Evolutionary conservation across 1,284 basidiomycete genomes (phyloP).

Genomic region (Sparassis latifolia): DNA sequence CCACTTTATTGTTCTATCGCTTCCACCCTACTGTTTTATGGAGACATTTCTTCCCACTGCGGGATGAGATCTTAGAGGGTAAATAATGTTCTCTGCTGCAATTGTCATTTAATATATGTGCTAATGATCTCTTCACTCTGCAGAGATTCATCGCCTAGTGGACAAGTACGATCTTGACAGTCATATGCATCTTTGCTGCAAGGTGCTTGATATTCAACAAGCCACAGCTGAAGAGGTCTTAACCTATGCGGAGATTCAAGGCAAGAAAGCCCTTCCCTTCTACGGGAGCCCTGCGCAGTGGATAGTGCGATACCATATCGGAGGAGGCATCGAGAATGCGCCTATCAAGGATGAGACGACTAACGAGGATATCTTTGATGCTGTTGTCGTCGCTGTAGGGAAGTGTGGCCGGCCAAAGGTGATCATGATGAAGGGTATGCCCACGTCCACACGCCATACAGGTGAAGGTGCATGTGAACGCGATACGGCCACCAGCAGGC

Average conservation of each 20-base stretch:
- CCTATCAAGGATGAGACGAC: no score
- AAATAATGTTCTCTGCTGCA: constrained; percentile 7
- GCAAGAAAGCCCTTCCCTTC: neutral
- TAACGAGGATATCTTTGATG: constrained; percentile 37
- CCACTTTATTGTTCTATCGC: constrained; percentile 53
- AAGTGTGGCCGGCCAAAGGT: constrained; percentile 51
- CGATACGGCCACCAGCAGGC: constrained; percentile 3
- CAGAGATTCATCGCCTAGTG: constrained; percentile 49
- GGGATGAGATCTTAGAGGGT: constrained; percentile 52
- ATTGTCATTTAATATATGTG: no score
- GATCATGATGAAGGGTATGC: constrained; percentile 43
- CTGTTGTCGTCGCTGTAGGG: constrained; percentile 49
- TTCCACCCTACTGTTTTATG: constrained; percentile 46
- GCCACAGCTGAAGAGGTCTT: constrained; percentile 4
- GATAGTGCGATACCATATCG: constrained; percentile 13
- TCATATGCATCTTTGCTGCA: constrained; percentile 43
- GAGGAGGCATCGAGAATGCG: no score
- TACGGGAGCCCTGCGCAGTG: constrained; percentile 35
- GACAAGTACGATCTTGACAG: constrained; percentile 45
- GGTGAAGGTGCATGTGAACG: constrained; percentile 4
- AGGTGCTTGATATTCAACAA: constrained; percentile 31
- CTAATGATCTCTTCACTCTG: no score
- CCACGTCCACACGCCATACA: constrained; percentile 7
- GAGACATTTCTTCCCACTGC: constrained; percentile 38
- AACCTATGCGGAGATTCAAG: no score